Base-by-base conservation (phyloP, 2,329 filamentous ascomycete species). In the Botrytis pseudocinerea region DNA sequence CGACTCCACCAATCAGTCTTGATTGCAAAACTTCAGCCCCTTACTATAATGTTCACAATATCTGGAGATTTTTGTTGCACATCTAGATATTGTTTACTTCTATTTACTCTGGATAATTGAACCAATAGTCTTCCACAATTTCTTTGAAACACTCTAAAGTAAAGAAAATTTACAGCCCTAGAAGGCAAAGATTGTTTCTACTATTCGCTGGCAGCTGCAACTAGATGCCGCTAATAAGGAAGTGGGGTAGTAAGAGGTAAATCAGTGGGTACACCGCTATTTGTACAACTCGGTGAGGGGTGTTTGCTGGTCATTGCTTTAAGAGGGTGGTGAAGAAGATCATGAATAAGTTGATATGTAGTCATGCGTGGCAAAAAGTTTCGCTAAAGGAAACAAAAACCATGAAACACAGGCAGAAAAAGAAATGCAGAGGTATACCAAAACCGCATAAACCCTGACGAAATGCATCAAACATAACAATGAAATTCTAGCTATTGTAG, bases 51-150 rank as follows among this genome's bases (percentile, higher is more conserved):
- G 8, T 18, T n/a, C 25, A 18, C 10, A 14, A n/a, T n/a, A n/a
- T 2, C 35, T n/a, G 25, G n/a, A n/a, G 18, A 6, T 44, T 28
- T 63, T 28, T 66, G 63, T 66, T 66, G 63, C 63, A 66, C 4
- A 28, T 66, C 63, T 66, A 10, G 16, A 51, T 16, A 51, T 66
- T 66, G 63, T 66, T 66, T 51, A 66, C 61, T 28, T 44, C 42
- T 46, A 42, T 63, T 63, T 63, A 63, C 63, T 38, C 40, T 12
- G 46, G 4, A 40, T 9, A 9, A 51, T 3, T n/a, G 4, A 51
- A 40, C 64, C 46, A 68, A 68, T 68, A 25, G 40, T 18, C 14
- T 28, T 28, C 38, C 46, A 12, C 1, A 5, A 20, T 66, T 66
- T 35, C 22, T n/a, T 10, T 22, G 9, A 18, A 18, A 10, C 38